These are phyloP conservation scores for Scheffersomyces quercinus DNA, from an alignment of 1,139 yeast species.

Conservation along the genomic window DNA sequence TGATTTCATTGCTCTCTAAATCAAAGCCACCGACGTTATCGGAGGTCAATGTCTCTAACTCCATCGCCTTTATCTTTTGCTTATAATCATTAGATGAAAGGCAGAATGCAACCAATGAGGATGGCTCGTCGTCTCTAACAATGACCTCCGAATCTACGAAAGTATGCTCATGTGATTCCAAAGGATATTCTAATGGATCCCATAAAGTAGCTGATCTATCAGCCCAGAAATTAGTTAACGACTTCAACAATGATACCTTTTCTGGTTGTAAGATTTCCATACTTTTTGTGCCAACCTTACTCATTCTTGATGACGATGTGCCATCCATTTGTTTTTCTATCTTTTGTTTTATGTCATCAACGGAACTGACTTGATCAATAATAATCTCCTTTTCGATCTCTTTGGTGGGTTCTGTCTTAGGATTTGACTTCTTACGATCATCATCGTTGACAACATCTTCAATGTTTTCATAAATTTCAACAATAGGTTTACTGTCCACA, in stretches of 20 bases:
- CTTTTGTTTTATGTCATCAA: constrained; percentile 2
- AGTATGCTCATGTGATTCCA: constrained; percentile 79
- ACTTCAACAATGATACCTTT: constrained; percentile 73
- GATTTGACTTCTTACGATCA: constrained; percentile 18
- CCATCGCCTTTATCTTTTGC: constrained; percentile 55
- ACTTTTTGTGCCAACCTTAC: constrained; percentile 9
- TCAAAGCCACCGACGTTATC: constrained; percentile 15
- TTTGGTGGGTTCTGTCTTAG: constrained; percentile 2
- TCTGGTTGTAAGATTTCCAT: constrained; percentile 54
- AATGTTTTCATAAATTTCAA: constrained; percentile 86
- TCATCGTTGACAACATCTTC: constrained; percentile 74
- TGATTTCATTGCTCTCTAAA: constrained; percentile 24
- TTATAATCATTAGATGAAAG: constrained; percentile 80
- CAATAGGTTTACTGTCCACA: constrained; percentile 80
- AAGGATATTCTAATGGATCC: constrained; percentile 89
- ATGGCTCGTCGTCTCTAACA: constrained; percentile 95
- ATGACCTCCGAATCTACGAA: constrained; percentile 94
- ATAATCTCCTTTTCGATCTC: constrained; percentile 22
- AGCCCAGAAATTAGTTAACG: constrained; percentile 93
- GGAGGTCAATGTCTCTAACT: constrained; percentile 19
- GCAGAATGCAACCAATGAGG: constrained; percentile 91
- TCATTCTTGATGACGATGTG: not conserved
- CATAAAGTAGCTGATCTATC: constrained; percentile 94
- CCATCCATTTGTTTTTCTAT: constrained; percentile 2
- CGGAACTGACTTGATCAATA: constrained; percentile 1